Base-by-base conservation (phyloP, 208 protist genomes). In the Herpetomonas samuelpessoai region DNA sequence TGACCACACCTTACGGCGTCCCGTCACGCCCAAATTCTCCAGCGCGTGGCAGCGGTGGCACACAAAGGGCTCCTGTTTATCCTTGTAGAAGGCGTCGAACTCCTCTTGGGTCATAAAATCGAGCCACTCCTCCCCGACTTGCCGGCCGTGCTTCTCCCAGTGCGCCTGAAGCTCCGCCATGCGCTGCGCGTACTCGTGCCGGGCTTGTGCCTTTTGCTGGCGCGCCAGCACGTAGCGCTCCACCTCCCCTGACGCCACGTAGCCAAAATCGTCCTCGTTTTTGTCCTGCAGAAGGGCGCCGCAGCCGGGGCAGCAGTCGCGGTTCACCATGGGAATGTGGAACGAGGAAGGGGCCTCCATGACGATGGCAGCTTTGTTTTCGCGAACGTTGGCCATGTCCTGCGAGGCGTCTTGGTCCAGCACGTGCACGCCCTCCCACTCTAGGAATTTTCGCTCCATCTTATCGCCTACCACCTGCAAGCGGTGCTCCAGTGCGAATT, bases 41-140 rank as follows among this genome's bases (percentile, higher is more conserved):
- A 96, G 60, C 21, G 91, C 88, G 57, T 93, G 80, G 59, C 91
- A 96, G 57, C 91, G 87, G 56, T 88, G 74, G 66, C 91, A 96
- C 41, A 86, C 81, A 72, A 93, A 94, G 16, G 91, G 79, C 27
- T 60, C 65, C 1, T 65, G 74, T 10, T 57, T 58, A 54, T 93
- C 81, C 53, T 74, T 77, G 72, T 96, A 95, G 64, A 94, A 92
- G 19, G 88, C 88, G 52, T 94, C 68, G 62, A 96, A 96, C 74
- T 96, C 87, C 29, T 96, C 87, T 63, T 96, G 87, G 18, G 91
- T 96, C 91, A 96, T 96, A 56, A 96, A 96, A 69, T 96, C 91
- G 46, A 96, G 71, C 91, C 91, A 96, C 67, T 96, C 87, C 73
- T 96, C 91, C 1, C 91, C 91, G 14, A 95, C 87, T 49, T 78